Conservation (phyloP, 805 yeast genomes). For the Cyberlindnera amylophila region DNA sequence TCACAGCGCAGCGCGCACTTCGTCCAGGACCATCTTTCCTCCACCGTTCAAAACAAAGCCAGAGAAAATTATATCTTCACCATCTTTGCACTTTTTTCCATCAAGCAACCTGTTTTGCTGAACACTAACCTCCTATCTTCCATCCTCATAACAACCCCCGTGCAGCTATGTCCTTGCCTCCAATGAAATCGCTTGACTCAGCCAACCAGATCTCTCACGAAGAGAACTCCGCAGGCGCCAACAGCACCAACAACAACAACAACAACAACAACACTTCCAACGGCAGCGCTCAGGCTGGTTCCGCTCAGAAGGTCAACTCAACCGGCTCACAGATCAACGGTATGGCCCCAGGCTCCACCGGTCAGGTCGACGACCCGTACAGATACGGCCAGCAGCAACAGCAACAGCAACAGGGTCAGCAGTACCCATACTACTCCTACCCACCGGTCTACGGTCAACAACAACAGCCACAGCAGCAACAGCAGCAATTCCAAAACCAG, state of each 20-base stretch:
- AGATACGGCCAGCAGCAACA: slow-evolving; percentile 14
- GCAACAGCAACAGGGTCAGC: slow-evolving; percentile 9
- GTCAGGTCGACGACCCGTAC: slow-evolving; percentile 16
- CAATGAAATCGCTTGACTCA: slow-evolving; percentile 16
- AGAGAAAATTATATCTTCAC: not conserved
- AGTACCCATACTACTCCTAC: slow-evolving; percentile 8
- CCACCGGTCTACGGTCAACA: slow-evolving; percentile 8
- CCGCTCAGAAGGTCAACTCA: slow-evolving; percentile 6
- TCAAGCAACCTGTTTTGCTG: not conserved
- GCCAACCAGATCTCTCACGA: slow-evolving; percentile 12
- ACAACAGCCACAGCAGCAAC: not conserved
- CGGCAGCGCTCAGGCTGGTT: not conserved
- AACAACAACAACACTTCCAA: slow-evolving; percentile 2
- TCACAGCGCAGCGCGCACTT: slow-evolving; percentile 1
- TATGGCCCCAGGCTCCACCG: not conserved
- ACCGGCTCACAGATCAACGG: slow-evolving; percentile 9
- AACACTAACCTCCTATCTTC: not conserved
- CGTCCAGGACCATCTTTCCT: not conserved
- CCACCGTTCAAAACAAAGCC: slow-evolving; percentile 1
- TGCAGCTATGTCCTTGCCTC: slow-evolving; percentile 16
- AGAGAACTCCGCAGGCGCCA: slow-evolving; percentile 8
- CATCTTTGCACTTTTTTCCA: not conserved
- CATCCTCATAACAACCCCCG: not conserved
- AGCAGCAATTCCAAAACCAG: slow-evolving; percentile 14
- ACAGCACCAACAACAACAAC: slow-evolving; percentile 11